Evolutionary conservation across 2,329 filamentous ascomycete genomes (phyloP).

Genomic region (Fusarium neocosmosporiellum): DNA sequence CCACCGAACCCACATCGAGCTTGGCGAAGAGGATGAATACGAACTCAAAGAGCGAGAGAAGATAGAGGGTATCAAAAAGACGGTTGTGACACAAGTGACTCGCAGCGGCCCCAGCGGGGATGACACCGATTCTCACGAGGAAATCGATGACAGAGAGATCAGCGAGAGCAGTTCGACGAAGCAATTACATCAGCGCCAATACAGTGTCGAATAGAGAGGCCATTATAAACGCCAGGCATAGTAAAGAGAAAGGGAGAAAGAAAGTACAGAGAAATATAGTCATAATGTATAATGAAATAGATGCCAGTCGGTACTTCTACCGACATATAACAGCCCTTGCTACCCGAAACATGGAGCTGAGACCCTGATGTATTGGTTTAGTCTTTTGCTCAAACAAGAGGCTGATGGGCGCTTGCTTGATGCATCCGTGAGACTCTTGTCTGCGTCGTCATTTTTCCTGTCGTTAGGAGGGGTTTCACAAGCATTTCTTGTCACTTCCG

Average conservation of each 20-base stretch:
- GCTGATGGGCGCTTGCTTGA: not conserved
- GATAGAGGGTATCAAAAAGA: constrained; percentile 42
- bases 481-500: not conserved
- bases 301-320: not conserved
- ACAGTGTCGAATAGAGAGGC: constrained; percentile 13
- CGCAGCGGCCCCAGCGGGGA: constrained; percentile 14
- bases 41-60: constrained; percentile 39
- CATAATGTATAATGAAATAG: constrained; percentile 6
- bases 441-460: not conserved
- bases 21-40: constrained; percentile 41
- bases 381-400: not conserved
- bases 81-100: constrained; percentile 37
- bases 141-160: constrained; percentile 37
- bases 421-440: not conserved
- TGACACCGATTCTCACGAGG: constrained; percentile 26
- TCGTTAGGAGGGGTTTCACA: not conserved
- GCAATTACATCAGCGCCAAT: constrained; percentile 24
- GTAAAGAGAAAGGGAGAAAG: not conserved
- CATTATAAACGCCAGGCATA: not conserved
- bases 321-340: not conserved
- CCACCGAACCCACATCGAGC: constrained; percentile 42
- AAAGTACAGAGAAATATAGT: not conserved
- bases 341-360: not conserved
- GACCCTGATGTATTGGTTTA: not conserved
- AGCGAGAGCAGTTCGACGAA: constrained; percentile 44